Percentiles rank a stretch among this genome's conserved stretches.
Evolutionary conservation across 1,284 basidiomycete genomes (phyloP).

Genomic region (Malassezia equina): DNA sequence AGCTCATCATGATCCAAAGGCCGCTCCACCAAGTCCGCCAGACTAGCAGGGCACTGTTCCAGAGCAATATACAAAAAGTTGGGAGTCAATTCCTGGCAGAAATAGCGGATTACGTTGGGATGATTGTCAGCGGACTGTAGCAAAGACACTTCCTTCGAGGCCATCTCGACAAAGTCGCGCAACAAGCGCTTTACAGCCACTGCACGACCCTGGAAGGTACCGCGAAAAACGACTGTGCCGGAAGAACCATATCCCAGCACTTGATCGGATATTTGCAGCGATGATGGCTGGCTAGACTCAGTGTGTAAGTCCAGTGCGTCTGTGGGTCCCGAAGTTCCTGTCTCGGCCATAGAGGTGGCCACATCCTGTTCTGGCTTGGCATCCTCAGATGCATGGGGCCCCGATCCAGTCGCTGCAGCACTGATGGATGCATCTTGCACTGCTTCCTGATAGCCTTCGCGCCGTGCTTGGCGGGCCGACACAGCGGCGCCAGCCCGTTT

Average conservation of each 20-base stretch:
- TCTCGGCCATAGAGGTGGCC: not conserved
- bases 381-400: not conserved
- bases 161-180: slow-evolving; percentile 87
- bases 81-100: slow-evolving; percentile 75
- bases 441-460: not conserved
- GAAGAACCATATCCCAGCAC: slow-evolving; percentile 72
- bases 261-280: slow-evolving; percentile 32
- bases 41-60: slow-evolving; percentile 85
- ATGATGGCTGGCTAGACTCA: not conserved
- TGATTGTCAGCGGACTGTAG: slow-evolving; percentile 86
- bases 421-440: not conserved
- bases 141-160: slow-evolving; percentile 83
- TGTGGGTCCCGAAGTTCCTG: not conserved
- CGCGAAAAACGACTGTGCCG: slow-evolving; percentile 86
- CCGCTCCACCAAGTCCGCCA: slow-evolving; percentile 78
- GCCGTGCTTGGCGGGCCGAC: slow-evolving; percentile 33
- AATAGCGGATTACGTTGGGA: slow-evolving; percentile 91
- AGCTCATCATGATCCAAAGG: slow-evolving; percentile 35
- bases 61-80: slow-evolving; percentile 89
- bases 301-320: not conserved
- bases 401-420: not conserved
- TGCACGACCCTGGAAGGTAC: slow-evolving; percentile 84
- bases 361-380: not conserved
- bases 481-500: slow-evolving; percentile 35
- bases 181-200: slow-evolving; percentile 94